Evolutionary conservation across 495 filamentous ascomycete species (phyloP).

Genomic region (Tuber melanosporum): DNA sequence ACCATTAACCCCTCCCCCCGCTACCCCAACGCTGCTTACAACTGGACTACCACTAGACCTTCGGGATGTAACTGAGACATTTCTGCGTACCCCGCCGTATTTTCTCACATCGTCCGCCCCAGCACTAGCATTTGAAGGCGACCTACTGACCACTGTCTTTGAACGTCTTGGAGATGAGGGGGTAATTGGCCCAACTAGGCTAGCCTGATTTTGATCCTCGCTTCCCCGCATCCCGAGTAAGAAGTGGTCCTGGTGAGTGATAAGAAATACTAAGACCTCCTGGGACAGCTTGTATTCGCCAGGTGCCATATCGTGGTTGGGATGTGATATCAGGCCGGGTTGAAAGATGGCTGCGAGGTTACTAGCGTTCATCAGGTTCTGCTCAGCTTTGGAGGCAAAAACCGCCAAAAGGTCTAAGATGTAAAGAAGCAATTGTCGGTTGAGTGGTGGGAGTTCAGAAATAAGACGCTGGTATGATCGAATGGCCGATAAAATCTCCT

Average conservation of each 20-base stretch:
- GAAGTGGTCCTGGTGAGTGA: conserved; percentile 68
- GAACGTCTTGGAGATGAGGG: conserved; percentile 50
- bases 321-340: conserved; percentile 90
- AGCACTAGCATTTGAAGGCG: conserved; percentile 78
- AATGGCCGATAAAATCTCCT: conserved; percentile 72
- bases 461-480: conserved; percentile 79
- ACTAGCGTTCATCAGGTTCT: conserved; percentile 90
- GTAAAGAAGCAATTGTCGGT: conserved; percentile 90
- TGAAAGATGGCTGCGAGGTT: conserved; percentile 99
- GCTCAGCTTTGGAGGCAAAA: conserved; percentile 93
- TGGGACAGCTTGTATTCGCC: conserved; percentile 91
- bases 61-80: conserved; percentile 68
- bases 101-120: conserved; percentile 79
- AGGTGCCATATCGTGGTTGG: conserved; percentile 88
- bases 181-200: conserved; percentile 47
- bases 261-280: conserved; percentile 94
- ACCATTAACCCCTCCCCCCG: conserved; percentile 35
- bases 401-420: conserved; percentile 97
- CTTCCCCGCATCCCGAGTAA: conserved; percentile 42
- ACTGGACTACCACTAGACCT: conserved; percentile 65
- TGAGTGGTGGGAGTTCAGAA: conserved; percentile 83
- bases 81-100: conserved; percentile 68
- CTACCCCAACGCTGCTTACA: conserved; percentile 46
- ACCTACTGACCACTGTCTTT: conserved; percentile 58
- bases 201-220: conserved; percentile 22